Base-by-base conservation (phyloP, 116 monocot genomes). In the Cymodocea nodosa region DNA sequence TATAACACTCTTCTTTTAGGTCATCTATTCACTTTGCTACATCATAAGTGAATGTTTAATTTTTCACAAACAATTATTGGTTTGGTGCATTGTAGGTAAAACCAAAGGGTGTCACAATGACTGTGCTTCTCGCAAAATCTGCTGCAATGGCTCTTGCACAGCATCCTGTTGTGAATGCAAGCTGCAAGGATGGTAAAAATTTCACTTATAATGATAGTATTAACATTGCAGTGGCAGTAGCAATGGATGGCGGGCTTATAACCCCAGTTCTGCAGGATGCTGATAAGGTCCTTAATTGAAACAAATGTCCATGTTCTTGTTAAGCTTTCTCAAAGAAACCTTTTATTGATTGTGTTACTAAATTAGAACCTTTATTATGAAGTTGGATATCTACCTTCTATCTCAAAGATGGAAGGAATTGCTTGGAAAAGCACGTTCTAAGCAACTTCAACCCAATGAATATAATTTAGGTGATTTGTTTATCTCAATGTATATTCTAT, bases 191-290 rank as follows among this genome's bases (percentile, higher is more conserved):
- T 80, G 95, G 90, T 56, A 95, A 87, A 72, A 95, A 81, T 56
- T 95, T 95, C 72, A 80, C 73, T 55, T 90, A 87, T 73, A 95
- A 95, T 66, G 72, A 75, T 72, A 90, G 62, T 62, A 71, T 95
- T 60, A 90, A 95, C 67, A 76, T 95, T 80, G 95, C 90, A 20
- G 85, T 95, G 18, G 98, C 98, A 23, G 98, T 92, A 34, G 92
- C 98, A 2, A 89, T 98, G 64, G 92, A 98, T 78, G 92, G 98
- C 13, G 98, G 98, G 6, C 82, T 98, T 24, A 80, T 92, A 59
- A 98, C 98, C n/a, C 98, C 98, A 68, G 98, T 98, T 81, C 81
- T 95, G 54, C 92, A 85, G 65, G 86, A 98, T 82, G 92, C 92
- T 24, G 98, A 98, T 76, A 98, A 98, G 86, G 98, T 92, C 18